phyloP scores from a whole-genome alignment of 768 basidiomycete genomes.

The Tricholoma saponaceum region DNA sequence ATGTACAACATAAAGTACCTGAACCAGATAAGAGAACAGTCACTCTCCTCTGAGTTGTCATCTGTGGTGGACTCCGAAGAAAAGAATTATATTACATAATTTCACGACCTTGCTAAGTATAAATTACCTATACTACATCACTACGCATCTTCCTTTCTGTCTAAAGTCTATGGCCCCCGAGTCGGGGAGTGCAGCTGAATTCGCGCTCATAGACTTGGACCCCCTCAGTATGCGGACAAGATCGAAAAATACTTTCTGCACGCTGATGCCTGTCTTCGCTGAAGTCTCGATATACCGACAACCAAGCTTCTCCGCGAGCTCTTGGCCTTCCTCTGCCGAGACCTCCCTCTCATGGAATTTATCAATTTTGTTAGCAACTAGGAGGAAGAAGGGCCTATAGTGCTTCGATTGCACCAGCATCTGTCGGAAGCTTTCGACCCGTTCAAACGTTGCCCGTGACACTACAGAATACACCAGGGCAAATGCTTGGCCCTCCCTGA shows the following conservation, averaged over 20 bases:
- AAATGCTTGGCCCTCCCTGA: conserved; percentile 2
- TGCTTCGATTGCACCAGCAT: not conserved
- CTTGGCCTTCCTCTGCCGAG: not conserved
- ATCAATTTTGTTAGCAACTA: conserved; percentile 5
- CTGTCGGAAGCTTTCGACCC: not conserved
- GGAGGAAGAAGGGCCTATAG: not conserved
- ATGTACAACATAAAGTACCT: conserved; percentile 32
- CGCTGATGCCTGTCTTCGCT: conserved; percentile 2
- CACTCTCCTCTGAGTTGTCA: conserved; percentile 26
- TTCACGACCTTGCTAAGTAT: too few species aligned
- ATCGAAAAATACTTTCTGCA: conserved; percentile 4
- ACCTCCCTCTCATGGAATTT: not conserved
- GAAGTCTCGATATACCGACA: conserved; percentile 7
- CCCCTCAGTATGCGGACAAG: conserved; percentile 1
- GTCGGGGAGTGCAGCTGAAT: not conserved
- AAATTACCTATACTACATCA: too few species aligned
- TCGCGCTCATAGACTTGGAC: not conserved
- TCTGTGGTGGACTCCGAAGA: too few species aligned
- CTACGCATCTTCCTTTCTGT: not conserved
- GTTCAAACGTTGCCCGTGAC: conserved; percentile 3
- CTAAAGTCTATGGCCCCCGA: not conserved
- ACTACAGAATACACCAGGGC: conserved; percentile 2
- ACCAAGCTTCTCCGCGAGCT: not conserved
- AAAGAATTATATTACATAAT: not conserved
- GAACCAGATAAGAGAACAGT: conserved; percentile 52